phyloP scores from a whole-genome alignment of 2,329 filamentous ascomycete species.

The Emmonsia crescens region DNA sequence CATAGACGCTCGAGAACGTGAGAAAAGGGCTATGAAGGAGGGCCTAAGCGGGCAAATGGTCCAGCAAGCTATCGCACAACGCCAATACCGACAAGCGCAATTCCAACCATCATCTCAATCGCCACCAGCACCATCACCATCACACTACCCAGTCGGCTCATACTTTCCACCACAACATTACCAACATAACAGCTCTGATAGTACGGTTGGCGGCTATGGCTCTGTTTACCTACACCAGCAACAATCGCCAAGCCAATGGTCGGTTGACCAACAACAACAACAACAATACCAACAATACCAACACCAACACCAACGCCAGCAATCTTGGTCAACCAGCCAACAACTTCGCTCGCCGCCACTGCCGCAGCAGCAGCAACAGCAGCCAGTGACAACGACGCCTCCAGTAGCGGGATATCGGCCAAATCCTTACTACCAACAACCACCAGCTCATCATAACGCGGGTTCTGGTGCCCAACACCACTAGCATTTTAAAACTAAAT shows the following conservation, averaged over 20 bases:
- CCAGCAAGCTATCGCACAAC: conserved; percentile 60
- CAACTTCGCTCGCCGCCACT: conserved; percentile 9
- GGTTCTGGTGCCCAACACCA: background rate
- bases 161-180: conserved; percentile 10
- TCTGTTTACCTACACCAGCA: conserved; percentile 9
- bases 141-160: conserved; percentile 20
- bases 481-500: background rate
- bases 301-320: background rate
- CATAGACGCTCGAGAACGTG: conserved; percentile 68
- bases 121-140: conserved; percentile 22
- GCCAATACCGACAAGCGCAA: conserved; percentile 47
- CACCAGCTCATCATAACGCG: background rate
- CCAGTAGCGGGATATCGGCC: background rate
- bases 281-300: background rate
- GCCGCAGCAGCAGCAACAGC: conserved; percentile 5
- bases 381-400: conserved; percentile 3
- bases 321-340: conserved; percentile 4
- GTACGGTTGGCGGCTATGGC: background rate
- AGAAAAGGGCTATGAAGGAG: conserved; percentile 60
- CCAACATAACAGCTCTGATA: conserved; percentile 6
- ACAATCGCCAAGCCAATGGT: background rate
- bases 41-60: conserved; percentile 60
- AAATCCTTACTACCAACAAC: conserved; percentile 6
- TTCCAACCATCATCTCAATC: conserved; percentile 21
- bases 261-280: background rate